Evolutionary conservation across 805 yeast species (phyloP), one percentile per base, ranked within the genome.

Genomic region (Starmerella floris): DNA sequence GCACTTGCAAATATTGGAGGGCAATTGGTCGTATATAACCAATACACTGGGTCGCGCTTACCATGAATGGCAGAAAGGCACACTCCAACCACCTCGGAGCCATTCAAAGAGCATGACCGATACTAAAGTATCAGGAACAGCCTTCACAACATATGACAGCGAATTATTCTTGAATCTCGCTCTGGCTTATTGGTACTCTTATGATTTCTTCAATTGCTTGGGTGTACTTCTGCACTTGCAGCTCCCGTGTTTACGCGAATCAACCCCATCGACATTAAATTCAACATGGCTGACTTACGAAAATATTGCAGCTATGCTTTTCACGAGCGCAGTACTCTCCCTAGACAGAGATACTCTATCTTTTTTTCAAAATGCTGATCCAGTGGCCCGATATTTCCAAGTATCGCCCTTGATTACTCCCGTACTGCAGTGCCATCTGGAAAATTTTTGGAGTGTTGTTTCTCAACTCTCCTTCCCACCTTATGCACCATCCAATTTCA

Each of bases 171-270:
- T 41, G 23, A 42, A 41, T 40, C 26, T 36, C 11, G 50, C 46
- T 27, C 33, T 45, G 19, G 49, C 51, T 19, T 23, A 43, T 22
- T 50, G 49, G 49, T 20, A 9, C 22, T 3, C 16, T 3, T 37
- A 40, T 9, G 47, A 47, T 9, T 47, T 36, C 25, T 45, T 35
- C 10, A 34, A 43, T 22, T 39, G 48, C 17, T 22, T 44, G 21
- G 32, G 46, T 10, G 35, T 37, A 13, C 40, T 47, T 5, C 37
- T 50, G 20, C 35, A 34, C 15, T 40, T 46, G 5, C 31, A 37
- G 15, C 36, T 30, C 11, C 28, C n/a, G n/a, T n/a, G n/a, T n/a
- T n/a, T n/a, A n/a, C n/a, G n/a, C n/a, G n/a, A n/a, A n/a, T n/a
- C n/a, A n/a, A n/a, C n/a, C n/a, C n/a, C 28, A 30, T 30, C 17